Base-by-base conservation (phyloP, 192 early-diverging fungal genomes). In the Lobosporangium transversale region DNA sequence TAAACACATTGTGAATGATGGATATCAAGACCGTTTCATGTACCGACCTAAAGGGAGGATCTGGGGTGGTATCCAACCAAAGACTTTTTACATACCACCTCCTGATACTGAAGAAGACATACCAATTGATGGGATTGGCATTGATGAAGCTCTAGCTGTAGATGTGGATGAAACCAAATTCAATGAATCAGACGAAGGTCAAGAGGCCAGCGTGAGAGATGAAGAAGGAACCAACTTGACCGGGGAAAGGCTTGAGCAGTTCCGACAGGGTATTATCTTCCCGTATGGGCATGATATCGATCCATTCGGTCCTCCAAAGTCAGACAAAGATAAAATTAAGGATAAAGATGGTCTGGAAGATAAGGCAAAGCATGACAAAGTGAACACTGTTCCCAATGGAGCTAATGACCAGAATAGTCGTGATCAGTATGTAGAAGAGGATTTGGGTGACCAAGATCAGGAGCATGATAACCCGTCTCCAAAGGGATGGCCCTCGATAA, bases 251-350 rank as follows among this genome's bases (percentile, higher is more conserved):
- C 31, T 75, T 0, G 71, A 75, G 26, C 55, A 55, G 45, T 75
- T 66, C 44, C 71, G 71, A 17, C 50, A 75, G n/a, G 71, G 71
- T 1, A 43, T 75, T 18, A 75, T 75, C 43, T 30, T 70, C 17
- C 23, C 43, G 6, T 23, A 55, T 35, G 58, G 40, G 2, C 20
- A 31, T 30, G 36, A 62, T 51, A 35, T 18, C 21, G 32, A 30
- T 32, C 48, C 33, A 35, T 56, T 48, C 23, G 44, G 21, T 8
- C 37, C 40, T 17, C 31, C 18, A 4, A 36, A 50, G 35, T 52
- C 61, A 2, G 53, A 47, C 7, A 17, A 52, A 27, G 20, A 45
- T 32, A 17, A 36, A 23, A 37, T 15, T 31, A 23, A 47, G 30
- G 37, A 42, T 12, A 29, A 59, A 23, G 9, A 10, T 53, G 30